phyloP scores from a whole-genome alignment of 192 early-diverging fungal genomes.

The Dissophora ornata region DNA sequence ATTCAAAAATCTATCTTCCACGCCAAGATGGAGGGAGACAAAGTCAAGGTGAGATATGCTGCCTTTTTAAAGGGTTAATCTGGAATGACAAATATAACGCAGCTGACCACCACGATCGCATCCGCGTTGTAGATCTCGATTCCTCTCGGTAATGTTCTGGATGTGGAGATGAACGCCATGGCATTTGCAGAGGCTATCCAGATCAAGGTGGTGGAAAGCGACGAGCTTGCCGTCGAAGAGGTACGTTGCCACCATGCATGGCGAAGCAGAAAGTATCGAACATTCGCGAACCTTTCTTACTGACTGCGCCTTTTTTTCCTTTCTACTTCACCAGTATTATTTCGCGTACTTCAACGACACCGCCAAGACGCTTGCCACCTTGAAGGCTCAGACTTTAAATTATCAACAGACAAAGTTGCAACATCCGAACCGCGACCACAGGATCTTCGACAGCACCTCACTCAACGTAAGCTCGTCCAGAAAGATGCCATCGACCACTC shows the following conservation, averaged over 20 bases:
- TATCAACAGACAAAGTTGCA: slow-evolving; percentile 10
- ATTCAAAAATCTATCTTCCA: slow-evolving; percentile 67
- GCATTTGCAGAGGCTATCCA: slow-evolving; percentile 65
- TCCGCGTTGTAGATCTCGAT: slow-evolving; percentile 55
- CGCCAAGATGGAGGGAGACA: slow-evolving; percentile 67
- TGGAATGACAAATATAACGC: too few species aligned
- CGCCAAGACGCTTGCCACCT: slow-evolving; percentile 33
- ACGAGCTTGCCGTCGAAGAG: slow-evolving; percentile 70
- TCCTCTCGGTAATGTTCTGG: slow-evolving; percentile 64
- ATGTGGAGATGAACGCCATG: slow-evolving; percentile 63
- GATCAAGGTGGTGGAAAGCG: slow-evolving; percentile 61
- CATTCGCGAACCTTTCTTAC: too few species aligned
- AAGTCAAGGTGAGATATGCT: slow-evolving; percentile 56
- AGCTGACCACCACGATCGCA: not conserved
- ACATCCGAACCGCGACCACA: not conserved
- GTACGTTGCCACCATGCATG: too few species aligned
- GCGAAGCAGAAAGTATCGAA: too few species aligned
- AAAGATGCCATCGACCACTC: not conserved
- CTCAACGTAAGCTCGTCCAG: slow-evolving; percentile 19
- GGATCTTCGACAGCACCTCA: slow-evolving; percentile 30
- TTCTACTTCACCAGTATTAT: slow-evolving; percentile 59
- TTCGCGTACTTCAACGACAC: slow-evolving; percentile 75
- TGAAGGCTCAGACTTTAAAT: slow-evolving; percentile 43
- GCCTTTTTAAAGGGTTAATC: too few species aligned
- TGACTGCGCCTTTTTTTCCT: not conserved